Base-by-base conservation (phyloP, 106 monocot species). In the Dactylorhiza incarnata region DNA sequence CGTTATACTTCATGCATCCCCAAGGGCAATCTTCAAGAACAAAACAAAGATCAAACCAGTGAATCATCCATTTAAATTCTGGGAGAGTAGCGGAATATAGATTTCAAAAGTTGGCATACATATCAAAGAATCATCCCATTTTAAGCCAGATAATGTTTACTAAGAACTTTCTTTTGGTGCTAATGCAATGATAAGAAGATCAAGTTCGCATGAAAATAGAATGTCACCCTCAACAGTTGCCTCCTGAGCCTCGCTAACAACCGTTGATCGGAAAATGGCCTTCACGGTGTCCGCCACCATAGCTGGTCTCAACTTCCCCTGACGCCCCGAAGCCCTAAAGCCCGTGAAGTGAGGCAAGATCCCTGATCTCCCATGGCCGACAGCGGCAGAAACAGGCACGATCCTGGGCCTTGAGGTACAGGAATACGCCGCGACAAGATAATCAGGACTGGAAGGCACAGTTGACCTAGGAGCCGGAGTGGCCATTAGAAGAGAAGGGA, bases 211-310 rank as follows among this genome's bases (percentile, higher is more conserved):
- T 37, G 37, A 37, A 37, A 3, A 37, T 37, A 69, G 43, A 69
- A n/a, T 46, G 7, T 66, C n/a, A 69, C 69, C 69, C 5, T 46
- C 69, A 69, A 69, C 29, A 13, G 69, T 46, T 69, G 24, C 45
- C 5, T 46, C 44, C 69, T 69, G 13, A 12, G 45, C 45, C 45
- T n/a, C 45, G 46, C 69, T 45, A 46, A 69, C 69, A 44, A 46
- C 69, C 45, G 11, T 45, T 46, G 69, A 13, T 45, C 13, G 45
- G 69, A 43, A 45, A 46, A 17, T 46, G n/a, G 45, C 26, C 69
- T 45, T 69, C 15, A 17, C 3, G 15, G 25, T 20, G 13, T 25
- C 12, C 65, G 10, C 26, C 10, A 65, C 65, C 65, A 65, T 26
- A 29, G 5, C 46, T 16, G 69, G 24, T n/a, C 45, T 69, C 11